These are phyloP conservation scores for Musa troglodytarum DNA, from an alignment of 176 grass and related monocot species.

Conservation along the genomic window DNA sequence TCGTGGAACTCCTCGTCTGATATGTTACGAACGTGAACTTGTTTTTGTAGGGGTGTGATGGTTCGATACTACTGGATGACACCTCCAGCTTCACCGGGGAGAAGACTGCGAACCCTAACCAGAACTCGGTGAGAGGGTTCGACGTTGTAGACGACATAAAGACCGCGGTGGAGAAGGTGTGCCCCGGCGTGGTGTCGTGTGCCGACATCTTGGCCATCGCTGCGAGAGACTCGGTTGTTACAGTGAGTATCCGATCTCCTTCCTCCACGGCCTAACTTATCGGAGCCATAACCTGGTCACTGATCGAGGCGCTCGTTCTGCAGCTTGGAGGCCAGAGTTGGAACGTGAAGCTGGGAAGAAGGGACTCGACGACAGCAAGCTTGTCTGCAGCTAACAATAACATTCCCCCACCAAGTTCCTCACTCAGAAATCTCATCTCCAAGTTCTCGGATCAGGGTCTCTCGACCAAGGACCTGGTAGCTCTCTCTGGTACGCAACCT, in stretches of 20 bases:
- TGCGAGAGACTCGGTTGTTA: conserved; percentile 9
- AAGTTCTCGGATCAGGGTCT: conserved; percentile 54
- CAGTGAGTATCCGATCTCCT: conserved; percentile 2
- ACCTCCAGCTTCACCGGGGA: conserved; percentile 7
- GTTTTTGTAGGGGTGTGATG: conserved; percentile 7
- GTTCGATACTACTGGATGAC: conserved; percentile 1
- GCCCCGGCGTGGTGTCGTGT: conserved; percentile 4
- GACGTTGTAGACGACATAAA: conserved; percentile 10
- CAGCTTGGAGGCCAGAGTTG: conserved; percentile 45
- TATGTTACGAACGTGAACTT: too few relatives aligned
- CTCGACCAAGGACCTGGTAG: conserved; percentile 52
- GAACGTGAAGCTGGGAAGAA: conserved; percentile 56
- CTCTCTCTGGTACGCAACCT: conserved; percentile 38
- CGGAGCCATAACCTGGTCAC: neutral
- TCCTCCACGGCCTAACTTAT: neutral
- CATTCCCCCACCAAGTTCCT: conserved; percentile 48
- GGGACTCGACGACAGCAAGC: conserved; percentile 62
- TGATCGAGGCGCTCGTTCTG: neutral
- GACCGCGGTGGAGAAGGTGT: conserved; percentile 5
- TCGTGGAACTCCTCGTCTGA: too few relatives aligned
- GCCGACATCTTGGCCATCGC: conserved; percentile 14
- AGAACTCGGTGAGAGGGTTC: conserved; percentile 12
- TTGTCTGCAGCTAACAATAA: conserved; percentile 31
- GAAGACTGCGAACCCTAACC: conserved; percentile 12
- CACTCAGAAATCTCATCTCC: conserved; percentile 39